phyloP scores from a whole-genome alignment of 164 flowering plant genomes.

The Kalanchoe fedtschenkoi region DNA sequence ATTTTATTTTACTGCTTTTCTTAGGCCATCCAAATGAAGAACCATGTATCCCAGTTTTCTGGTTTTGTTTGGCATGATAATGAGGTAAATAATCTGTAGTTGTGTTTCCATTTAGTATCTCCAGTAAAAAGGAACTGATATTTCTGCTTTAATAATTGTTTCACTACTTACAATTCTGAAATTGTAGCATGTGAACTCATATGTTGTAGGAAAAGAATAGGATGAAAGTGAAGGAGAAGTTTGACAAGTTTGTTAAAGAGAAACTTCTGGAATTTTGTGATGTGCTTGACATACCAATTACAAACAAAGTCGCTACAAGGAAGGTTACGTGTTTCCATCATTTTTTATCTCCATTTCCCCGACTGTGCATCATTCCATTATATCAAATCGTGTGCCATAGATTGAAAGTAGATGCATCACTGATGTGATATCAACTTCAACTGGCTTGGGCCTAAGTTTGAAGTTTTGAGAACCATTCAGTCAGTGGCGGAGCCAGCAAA shows the following conservation, averaged over 20 bases:
- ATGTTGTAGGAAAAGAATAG: constrained; percentile 58
- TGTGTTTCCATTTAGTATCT: not conserved
- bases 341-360: not conserved
- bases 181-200: not conserved
- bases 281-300: constrained; percentile 56
- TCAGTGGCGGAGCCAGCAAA: too few relatives aligned
- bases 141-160: not conserved
- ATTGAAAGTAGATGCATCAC: not conserved
- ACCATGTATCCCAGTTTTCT: constrained; percentile 63
- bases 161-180: not conserved
- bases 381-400: not conserved
- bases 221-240: constrained; percentile 56
- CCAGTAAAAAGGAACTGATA: not conserved
- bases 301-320: constrained; percentile 24
- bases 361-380: not conserved
- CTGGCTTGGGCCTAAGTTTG: not conserved
- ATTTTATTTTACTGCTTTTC: constrained; percentile 25
- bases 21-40: constrained; percentile 26
- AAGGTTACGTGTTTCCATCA: constrained; percentile 34
- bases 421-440: not conserved
- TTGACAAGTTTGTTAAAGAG: constrained; percentile 73
- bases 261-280: constrained; percentile 71
- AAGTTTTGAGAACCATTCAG: not conserved
- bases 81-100: constrained; percentile 39
- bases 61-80: constrained; percentile 77